These are phyloP conservation scores for Trichoderma atrobrunneum DNA, from an alignment of 2,329 filamentous ascomycete species.

Conservation along the genomic window DNA sequence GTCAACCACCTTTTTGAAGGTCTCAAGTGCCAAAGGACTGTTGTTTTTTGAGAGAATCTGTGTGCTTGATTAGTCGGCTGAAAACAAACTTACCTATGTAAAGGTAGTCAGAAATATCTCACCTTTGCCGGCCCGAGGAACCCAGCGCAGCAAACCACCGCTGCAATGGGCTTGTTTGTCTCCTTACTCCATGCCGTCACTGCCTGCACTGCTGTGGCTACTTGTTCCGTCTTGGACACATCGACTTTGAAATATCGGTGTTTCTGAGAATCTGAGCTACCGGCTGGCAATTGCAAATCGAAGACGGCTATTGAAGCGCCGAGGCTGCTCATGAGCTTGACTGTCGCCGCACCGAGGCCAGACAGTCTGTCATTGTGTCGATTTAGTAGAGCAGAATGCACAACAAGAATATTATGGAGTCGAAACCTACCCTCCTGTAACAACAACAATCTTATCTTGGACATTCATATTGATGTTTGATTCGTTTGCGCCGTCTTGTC, in stretches of 20 bases:
- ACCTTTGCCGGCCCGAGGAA: neutral
- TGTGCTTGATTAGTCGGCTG: neutral
- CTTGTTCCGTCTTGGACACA: neutral
- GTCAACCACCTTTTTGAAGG: neutral
- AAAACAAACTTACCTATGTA: neutral
- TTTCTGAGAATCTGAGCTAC: neutral
- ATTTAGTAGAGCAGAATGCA: neutral
- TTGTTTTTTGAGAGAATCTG: neutral
- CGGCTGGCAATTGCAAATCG: neutral
- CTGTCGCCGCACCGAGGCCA: neutral
- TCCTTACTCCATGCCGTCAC: neutral
- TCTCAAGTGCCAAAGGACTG: neutral
- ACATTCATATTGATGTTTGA: neutral
- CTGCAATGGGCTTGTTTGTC: neutral
- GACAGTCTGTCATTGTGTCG: neutral
- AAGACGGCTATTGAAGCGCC: neutral
- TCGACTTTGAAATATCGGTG: neutral
- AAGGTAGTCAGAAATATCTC: neutral
- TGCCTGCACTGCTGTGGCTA: neutral
- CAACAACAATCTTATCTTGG: neutral
- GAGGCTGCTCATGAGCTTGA: constrained; percentile 1
- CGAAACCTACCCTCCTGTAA: neutral
- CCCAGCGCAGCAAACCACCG: neutral
- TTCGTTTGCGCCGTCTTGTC: neutral
- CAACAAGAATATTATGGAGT: neutral